Conservation (phyloP, 108 stramenopile genomes). For the Tribonema minus region DNA sequence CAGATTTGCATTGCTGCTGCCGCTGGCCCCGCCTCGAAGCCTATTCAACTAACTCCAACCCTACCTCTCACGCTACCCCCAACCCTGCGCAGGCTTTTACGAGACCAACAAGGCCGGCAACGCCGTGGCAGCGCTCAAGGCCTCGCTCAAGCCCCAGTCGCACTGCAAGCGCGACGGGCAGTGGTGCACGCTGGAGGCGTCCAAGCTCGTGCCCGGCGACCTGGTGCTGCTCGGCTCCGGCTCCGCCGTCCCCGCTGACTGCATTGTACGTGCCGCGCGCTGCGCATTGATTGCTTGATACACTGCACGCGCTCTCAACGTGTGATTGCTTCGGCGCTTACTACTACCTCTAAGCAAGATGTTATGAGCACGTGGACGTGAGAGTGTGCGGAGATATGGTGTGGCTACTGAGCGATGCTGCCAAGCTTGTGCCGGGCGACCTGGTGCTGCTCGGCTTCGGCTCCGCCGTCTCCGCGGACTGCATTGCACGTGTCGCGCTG, state of each 20-base stretch:
- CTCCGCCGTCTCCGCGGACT: conserved; percentile 34
- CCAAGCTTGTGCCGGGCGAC: conserved; percentile 38
- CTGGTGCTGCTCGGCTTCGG: conserved; percentile 33
- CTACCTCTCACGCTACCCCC: conserved; percentile 61
- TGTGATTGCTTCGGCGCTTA: too few relatives aligned
- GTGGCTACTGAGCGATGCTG: too few relatives aligned
- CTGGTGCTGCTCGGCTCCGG: conserved; percentile 34
- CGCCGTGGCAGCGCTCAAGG: conserved; percentile 69
- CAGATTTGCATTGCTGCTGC: too few relatives aligned
- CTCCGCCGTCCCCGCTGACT: conserved; percentile 36
- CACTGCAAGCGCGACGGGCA: conserved; percentile 67
- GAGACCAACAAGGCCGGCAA: conserved; percentile 67
- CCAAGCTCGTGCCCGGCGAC: conserved; percentile 38
- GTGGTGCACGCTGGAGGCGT: too few relatives aligned
- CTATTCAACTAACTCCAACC: too few relatives aligned
- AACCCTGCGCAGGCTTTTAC: conserved; percentile 61
- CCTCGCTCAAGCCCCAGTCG: conserved; percentile 62
- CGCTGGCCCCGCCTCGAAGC: too few relatives aligned
- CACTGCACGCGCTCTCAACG: too few relatives aligned
- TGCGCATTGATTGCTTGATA: too few relatives aligned
- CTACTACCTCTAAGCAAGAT: too few relatives aligned
- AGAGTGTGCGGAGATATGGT: too few relatives aligned
- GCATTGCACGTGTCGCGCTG: conserved; percentile 2
- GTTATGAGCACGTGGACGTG: too few relatives aligned
- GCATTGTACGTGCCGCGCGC: background rate